phyloP scores from a whole-genome alignment of 2,329 filamentous ascomycete genomes.

The Microthyrium microscopicum region DNA sequence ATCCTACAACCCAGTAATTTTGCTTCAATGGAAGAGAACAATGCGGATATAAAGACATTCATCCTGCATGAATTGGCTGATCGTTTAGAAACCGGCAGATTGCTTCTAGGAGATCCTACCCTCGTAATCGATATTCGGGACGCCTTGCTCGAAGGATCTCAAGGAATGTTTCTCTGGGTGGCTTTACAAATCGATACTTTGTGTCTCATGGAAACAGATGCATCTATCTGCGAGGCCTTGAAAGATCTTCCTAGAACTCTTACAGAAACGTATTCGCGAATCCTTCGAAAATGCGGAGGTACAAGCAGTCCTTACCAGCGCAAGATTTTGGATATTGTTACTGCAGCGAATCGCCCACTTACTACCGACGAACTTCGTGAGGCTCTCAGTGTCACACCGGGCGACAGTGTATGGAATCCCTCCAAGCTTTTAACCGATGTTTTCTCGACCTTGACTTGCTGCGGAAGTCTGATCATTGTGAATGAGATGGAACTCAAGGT shows the following conservation, averaged over 20 bases:
- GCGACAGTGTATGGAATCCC: constrained; percentile 15
- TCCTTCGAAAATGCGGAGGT: constrained; percentile 13
- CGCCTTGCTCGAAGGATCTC: constrained; percentile 14
- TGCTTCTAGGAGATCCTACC: constrained; percentile 13
- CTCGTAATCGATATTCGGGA: constrained; percentile 15
- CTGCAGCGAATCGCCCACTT: constrained; percentile 16
- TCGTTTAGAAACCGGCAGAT: constrained; percentile 10
- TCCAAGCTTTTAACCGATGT: constrained; percentile 14
- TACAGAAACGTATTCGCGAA: constrained; percentile 17
- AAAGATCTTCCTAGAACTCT: constrained; percentile 17
- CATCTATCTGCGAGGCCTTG: constrained; percentile 19
- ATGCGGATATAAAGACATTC: constrained; percentile 14
- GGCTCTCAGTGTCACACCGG: constrained; percentile 21
- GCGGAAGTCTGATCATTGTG: constrained; percentile 19
- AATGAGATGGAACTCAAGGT: constrained; percentile 20
- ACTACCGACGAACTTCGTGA: constrained; percentile 25
- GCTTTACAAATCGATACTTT: constrained; percentile 20
- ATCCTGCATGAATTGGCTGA: constrained; percentile 14
- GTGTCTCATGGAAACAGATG: constrained; percentile 21
- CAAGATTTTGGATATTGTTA: constrained; percentile 18
- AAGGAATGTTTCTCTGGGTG: constrained; percentile 26
- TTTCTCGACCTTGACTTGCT: constrained; percentile 14
- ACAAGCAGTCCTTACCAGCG: constrained; percentile 12
- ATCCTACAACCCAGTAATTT: constrained; percentile 9
- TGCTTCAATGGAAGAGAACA: constrained; percentile 14